Evolutionary conservation across 2,329 filamentous ascomycete species (phyloP).

Genomic region (Zymoseptoria tritici): DNA sequence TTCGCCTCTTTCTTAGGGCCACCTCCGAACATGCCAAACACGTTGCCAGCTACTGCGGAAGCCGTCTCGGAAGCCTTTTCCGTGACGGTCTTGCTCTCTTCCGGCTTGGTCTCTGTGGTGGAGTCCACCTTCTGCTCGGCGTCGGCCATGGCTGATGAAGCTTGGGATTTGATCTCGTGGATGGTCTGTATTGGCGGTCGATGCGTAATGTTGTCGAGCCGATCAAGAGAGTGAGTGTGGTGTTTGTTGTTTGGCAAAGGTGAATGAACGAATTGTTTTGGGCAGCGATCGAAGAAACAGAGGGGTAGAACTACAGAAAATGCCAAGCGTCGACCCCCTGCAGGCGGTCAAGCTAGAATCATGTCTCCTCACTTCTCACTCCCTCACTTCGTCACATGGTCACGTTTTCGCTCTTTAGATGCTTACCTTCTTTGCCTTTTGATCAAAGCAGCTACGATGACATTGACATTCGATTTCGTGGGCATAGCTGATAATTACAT

Average conservation of each 20-base stretch:
- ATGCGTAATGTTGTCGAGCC: background rate
- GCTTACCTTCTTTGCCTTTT: too few species aligned
- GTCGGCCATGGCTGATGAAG: slow-evolving; percentile 22
- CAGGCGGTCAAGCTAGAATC: too few species aligned
- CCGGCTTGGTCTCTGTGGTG: slow-evolving; percentile 19
- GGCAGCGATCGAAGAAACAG: background rate
- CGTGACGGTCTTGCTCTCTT: slow-evolving; percentile 34
- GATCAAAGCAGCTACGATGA: too few species aligned
- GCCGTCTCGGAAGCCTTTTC: slow-evolving; percentile 32
- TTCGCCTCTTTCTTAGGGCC: slow-evolving; percentile 97
- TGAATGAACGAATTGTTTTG: background rate
- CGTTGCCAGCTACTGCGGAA: slow-evolving; percentile 46
- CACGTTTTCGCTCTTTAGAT: background rate
- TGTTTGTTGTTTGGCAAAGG: background rate
- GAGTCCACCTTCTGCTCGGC: slow-evolving; percentile 24
- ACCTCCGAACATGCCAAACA: slow-evolving; percentile 98
- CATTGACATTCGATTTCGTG: too few species aligned
- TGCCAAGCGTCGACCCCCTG: background rate
- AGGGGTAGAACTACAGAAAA: background rate
- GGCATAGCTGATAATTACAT: too few species aligned
- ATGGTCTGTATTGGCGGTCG: background rate
- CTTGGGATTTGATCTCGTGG: background rate
- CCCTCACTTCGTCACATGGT: background rate
- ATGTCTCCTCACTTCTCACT: background rate
- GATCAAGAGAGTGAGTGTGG: background rate